A percentile compares a stretch with the other conserved stretches of the same genome.
Evolutionary conservation across 345 rosid genomes (phyloP).

Genomic region (Eucalyptus guilfoylei): DNA sequence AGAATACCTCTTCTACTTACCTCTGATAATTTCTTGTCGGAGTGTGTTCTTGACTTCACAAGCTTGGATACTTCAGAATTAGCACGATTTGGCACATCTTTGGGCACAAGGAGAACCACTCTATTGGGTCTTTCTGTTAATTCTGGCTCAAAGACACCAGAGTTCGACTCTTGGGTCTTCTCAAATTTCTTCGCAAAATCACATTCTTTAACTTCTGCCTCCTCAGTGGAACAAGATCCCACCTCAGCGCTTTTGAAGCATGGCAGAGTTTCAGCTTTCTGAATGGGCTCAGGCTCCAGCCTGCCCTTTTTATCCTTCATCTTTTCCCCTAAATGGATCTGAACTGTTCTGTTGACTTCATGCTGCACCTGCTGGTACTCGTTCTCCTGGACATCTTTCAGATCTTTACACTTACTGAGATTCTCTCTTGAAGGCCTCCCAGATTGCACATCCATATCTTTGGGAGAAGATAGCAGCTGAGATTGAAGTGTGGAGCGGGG

Average conservation of each 20-base stretch:
- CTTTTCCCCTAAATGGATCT: conserved; percentile 1
- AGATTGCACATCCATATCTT: conserved; percentile 8
- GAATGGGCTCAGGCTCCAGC: conserved; percentile 6
- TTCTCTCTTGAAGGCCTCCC: conserved; percentile 11
- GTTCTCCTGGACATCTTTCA: conserved; percentile 4
- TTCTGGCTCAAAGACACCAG: conserved; percentile 4
- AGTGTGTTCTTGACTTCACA: conserved; percentile 5
- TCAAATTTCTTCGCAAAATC: conserved; percentile 14
- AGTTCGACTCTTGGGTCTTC: conserved; percentile 9
- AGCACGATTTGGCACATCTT: conserved; percentile 17
- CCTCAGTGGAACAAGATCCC: conserved; percentile 5
- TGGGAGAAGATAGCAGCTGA: conserved; percentile 32
- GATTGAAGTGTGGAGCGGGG: conserved; percentile 26
- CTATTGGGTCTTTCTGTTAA: conserved; percentile 12
- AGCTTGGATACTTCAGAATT: conserved; percentile 12
- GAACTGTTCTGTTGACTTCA: conserved; percentile 7
- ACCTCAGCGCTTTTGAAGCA: conserved; percentile 11
- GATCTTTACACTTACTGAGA: conserved; percentile 10
- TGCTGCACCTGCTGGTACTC: not conserved
- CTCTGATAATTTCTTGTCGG: conserved; percentile 13
- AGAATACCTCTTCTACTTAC: not conserved
- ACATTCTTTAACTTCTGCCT: conserved; percentile 4
- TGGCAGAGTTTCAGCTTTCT: conserved; percentile 4
- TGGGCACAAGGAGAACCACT: conserved; percentile 35
- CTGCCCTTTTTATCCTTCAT: conserved; percentile 13